Conservation (phyloP, 2,329 filamentous ascomycete genomes). For the Arthrocladium fulminans region DNA sequence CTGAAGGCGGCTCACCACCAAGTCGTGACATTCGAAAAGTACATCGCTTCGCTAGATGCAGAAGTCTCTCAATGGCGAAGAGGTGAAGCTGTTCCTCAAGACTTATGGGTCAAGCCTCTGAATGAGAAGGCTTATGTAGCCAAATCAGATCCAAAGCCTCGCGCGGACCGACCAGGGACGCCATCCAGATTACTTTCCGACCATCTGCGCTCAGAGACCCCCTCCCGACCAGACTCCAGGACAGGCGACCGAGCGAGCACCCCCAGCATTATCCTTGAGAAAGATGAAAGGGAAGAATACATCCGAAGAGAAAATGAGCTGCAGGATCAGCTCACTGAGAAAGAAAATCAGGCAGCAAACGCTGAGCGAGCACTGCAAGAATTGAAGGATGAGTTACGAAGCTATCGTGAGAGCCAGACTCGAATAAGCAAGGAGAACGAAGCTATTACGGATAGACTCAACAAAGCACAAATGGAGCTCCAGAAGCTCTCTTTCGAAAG, state of each 20-base stretch:
- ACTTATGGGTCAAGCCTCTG: slow-evolving; percentile 69
- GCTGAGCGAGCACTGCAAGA: slow-evolving; percentile 74
- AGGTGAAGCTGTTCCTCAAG: slow-evolving; percentile 80
- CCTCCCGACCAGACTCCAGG: slow-evolving; percentile 53
- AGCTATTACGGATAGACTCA: slow-evolving; percentile 71
- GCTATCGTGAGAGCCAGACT: slow-evolving; percentile 75
- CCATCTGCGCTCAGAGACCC: slow-evolving; percentile 37
- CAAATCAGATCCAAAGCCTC: slow-evolving; percentile 39
- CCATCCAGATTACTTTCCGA: slow-evolving; percentile 50
- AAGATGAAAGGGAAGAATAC: slow-evolving; percentile 95
- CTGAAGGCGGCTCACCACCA: slow-evolving; percentile 88
- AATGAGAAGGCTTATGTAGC: slow-evolving; percentile 36
- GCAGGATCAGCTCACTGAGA: slow-evolving; percentile 91
- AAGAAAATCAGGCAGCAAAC: slow-evolving; percentile 69
- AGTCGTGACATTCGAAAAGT: slow-evolving; percentile 77
- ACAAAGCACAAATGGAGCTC: slow-evolving; percentile 92
- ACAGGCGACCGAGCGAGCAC: slow-evolving; percentile 77
- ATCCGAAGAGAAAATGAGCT: slow-evolving; percentile 90
- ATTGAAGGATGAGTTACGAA: slow-evolving; percentile 74
- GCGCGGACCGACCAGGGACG: slow-evolving; percentile 47
- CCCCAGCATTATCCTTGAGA: slow-evolving; percentile 79
- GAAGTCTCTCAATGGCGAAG: slow-evolving; percentile 82
- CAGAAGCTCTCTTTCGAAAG: slow-evolving; percentile 92
- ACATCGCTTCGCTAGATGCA: slow-evolving; percentile 71
- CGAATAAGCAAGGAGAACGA: slow-evolving; percentile 87